Percentiles rank a stretch among this genome's conserved stretches.
Evolutionary conservation across 2,329 filamentous ascomycete genomes (phyloP).

Genomic region (Emmonsiellopsis sp.): DNA sequence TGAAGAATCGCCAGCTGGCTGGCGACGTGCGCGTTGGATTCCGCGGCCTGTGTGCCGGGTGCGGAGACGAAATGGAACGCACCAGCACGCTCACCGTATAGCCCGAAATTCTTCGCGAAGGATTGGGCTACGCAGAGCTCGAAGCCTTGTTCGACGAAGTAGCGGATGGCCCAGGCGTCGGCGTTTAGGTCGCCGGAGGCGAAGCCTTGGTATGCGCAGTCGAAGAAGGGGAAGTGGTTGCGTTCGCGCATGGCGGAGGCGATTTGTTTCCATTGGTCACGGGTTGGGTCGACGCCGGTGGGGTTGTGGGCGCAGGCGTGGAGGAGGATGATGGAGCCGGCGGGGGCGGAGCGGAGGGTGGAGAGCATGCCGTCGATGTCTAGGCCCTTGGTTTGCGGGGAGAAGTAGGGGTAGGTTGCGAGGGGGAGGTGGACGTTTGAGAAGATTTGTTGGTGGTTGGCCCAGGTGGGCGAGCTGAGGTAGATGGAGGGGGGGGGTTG

Average conservation of each 20-base stretch:
- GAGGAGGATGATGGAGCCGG: slow-evolving; percentile 77
- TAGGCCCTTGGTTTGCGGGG: slow-evolving; percentile 75
- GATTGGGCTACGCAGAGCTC: slow-evolving; percentile 52
- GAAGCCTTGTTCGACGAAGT: slow-evolving; percentile 91
- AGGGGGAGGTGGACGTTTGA: slow-evolving; percentile 73
- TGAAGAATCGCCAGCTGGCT: slow-evolving; percentile 91
- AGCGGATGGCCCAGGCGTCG: slow-evolving; percentile 85
- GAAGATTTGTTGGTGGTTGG: slow-evolving; percentile 98
- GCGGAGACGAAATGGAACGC: slow-evolving; percentile 89
- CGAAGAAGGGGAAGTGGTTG: slow-evolving; percentile 95
- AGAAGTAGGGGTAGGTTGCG: slow-evolving; percentile 89
- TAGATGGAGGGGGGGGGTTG: slow-evolving; percentile 64
- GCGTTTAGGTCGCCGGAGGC: slow-evolving; percentile 78
- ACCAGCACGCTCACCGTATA: slow-evolving; percentile 93
- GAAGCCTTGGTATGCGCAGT: slow-evolving; percentile 96
- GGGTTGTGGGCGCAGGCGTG: slow-evolving; percentile 98
- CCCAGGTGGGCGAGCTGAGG: slow-evolving; percentile 93
- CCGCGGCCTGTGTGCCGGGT: slow-evolving; percentile 57
- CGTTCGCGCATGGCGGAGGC: slow-evolving; percentile 66
- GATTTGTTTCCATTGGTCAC: slow-evolving; percentile 90
- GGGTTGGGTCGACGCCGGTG: slow-evolving; percentile 88
- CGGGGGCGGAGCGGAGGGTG: slow-evolving; percentile 60
- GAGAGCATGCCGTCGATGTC: slow-evolving; percentile 84
- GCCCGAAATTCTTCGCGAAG: slow-evolving; percentile 61
- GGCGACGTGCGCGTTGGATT: slow-evolving; percentile 56